Evolutionary conservation across 768 basidiomycete genomes (phyloP).

Genomic region (Panus rudis): DNA sequence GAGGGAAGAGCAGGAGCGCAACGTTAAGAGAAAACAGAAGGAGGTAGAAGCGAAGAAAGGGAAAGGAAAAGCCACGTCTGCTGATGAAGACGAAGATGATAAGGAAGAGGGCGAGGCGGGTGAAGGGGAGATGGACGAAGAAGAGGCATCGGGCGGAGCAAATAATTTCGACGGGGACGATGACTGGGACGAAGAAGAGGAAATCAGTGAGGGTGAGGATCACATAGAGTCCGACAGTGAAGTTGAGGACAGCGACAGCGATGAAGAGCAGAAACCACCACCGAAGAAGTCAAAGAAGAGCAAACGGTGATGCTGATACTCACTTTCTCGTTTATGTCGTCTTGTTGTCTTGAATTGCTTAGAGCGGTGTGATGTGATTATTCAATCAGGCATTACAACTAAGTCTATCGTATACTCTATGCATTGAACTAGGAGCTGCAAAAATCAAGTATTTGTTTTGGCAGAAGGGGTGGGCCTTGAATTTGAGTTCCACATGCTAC

Average conservation of each 20-base stretch:
- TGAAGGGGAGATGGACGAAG: constrained; percentile 29
- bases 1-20: constrained; percentile 85
- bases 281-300: constrained; percentile 49
- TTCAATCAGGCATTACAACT: too few relatives aligned
- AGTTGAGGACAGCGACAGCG: constrained; percentile 42
- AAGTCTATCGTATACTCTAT: too few relatives aligned
- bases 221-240: constrained; percentile 31
- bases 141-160: constrained; percentile 46
- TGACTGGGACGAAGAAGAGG: constrained; percentile 57
- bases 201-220: constrained; percentile 48
- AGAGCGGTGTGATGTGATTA: constrained; percentile 1
- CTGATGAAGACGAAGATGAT: constrained; percentile 30
- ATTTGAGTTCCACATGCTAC: constrained; percentile 11
- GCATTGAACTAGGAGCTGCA: too few relatives aligned
- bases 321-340: neutral
- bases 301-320: constrained; percentile 31
- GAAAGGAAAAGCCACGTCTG: constrained; percentile 29
- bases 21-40: constrained; percentile 79
- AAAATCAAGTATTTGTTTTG: too few relatives aligned
- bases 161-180: constrained; percentile 34
- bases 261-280: constrained; percentile 33
- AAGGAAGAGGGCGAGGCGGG: constrained; percentile 32
- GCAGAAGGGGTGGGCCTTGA: too few relatives aligned
- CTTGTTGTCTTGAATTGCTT: neutral
- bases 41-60: constrained; percentile 25